Percentiles rank a stretch among this genome's conserved stretches.
Conservation (phyloP, 345 rosid species). For the Boechera divaricarpa region DNA sequence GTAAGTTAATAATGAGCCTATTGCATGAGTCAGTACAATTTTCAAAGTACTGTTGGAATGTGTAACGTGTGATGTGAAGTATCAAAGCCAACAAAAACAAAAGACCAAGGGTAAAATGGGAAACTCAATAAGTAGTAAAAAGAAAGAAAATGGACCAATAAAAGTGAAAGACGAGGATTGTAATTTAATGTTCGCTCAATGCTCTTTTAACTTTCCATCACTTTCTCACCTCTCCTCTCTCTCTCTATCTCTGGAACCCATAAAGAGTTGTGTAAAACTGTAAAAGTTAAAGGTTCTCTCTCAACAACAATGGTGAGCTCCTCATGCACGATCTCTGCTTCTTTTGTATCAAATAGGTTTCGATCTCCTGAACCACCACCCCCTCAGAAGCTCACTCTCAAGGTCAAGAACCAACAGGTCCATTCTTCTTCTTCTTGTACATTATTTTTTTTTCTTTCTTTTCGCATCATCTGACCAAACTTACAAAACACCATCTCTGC, state of each 20-base stretch:
- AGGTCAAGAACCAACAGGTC: constrained; percentile 43
- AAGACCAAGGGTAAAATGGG: constrained; percentile 33
- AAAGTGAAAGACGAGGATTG: constrained; percentile 6
- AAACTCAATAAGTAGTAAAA: background rate
- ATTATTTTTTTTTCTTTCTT: background rate
- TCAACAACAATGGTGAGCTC: constrained; percentile 39
- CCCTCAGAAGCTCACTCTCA: constrained; percentile 21
- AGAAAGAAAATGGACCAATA: constrained; percentile 30
- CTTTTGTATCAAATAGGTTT: constrained; percentile 36
- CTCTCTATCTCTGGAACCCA: background rate
- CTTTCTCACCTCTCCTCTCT: background rate
- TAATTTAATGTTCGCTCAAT: constrained; percentile 8
- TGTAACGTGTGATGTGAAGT: constrained; percentile 25
- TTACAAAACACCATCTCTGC: background rate
- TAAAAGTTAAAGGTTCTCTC: background rate
- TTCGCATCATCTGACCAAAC: constrained; percentile 9
- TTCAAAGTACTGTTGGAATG: constrained; percentile 31
- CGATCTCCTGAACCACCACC: constrained; percentile 23
- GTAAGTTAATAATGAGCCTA: constrained; percentile 19
- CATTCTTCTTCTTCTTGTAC: constrained; percentile 1
- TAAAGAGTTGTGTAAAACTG: background rate
- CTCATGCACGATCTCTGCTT: constrained; percentile 39
- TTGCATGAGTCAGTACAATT: constrained; percentile 33
- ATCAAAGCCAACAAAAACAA: constrained; percentile 11
- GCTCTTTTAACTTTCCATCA: constrained; percentile 2